phyloP scores from a whole-genome alignment of 352 stramenopile species.

The Salisapilia sapeloensis region DNA sequence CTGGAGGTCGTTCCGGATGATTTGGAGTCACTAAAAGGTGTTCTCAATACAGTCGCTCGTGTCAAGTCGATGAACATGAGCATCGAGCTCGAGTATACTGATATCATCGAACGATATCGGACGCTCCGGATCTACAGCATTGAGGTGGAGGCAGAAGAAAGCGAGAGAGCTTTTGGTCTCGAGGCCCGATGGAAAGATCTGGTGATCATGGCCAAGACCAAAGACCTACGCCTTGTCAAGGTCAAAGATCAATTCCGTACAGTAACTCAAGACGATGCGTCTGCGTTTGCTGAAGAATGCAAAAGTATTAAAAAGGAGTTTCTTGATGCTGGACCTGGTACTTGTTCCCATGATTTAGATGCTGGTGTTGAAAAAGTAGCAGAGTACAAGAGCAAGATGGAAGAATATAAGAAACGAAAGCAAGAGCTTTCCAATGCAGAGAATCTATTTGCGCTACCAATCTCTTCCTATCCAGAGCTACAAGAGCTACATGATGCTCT shows the following conservation, averaged over 20 bases:
- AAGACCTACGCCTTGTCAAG: conserved; percentile 84
- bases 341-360: conserved; percentile 73
- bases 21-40: conserved; percentile 88
- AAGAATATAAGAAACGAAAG: conserved; percentile 47
- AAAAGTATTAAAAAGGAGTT: conserved; percentile 80
- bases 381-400: conserved; percentile 73
- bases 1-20: conserved; percentile 68
- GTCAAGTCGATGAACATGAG: conserved; percentile 85
- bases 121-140: conserved; percentile 77
- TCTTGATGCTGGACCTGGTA: conserved; percentile 67
- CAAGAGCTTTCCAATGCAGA: conserved; percentile 89
- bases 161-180: conserved; percentile 54
- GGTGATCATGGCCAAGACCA: conserved; percentile 77
- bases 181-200: conserved; percentile 74
- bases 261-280: conserved; percentile 84
- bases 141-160: conserved; percentile 43
- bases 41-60: conserved; percentile 83
- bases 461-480: conserved; percentile 84
- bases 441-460: conserved; percentile 85
- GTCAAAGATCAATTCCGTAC: conserved; percentile 91
- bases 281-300: conserved; percentile 80
- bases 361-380: conserved; percentile 75
- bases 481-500: conserved; percentile 74
- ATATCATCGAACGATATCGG: conserved; percentile 87
- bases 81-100: conserved; percentile 86